These are phyloP conservation scores for Boletus rubescentipes DNA, from an alignment of 768 basidiomycete genomes.

Conservation along the genomic window DNA sequence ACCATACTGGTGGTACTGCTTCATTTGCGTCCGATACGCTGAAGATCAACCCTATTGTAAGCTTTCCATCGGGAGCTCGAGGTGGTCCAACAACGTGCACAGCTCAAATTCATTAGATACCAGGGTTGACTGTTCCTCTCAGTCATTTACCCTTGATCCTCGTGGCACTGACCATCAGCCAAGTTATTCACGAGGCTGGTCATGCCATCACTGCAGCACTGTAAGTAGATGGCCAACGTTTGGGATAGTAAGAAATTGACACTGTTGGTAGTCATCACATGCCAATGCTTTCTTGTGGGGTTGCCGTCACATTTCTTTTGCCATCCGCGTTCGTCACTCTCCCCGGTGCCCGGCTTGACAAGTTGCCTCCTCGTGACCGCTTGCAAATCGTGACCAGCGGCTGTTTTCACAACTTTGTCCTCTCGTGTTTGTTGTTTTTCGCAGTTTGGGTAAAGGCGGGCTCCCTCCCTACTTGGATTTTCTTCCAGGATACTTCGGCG, in stretches of 20 bases:
- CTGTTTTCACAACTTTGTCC: slow-evolving; percentile 72
- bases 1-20: background rate
- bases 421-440: slow-evolving; percentile 48
- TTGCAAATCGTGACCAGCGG: slow-evolving; percentile 72
- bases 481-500: slow-evolving; percentile 53
- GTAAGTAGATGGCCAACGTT: slow-evolving; percentile 42
- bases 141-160: slow-evolving; percentile 66
- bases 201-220: slow-evolving; percentile 75
- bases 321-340: slow-evolving; percentile 78
- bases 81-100: background rate
- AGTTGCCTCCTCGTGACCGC: slow-evolving; percentile 39
- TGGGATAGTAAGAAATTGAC: background rate
- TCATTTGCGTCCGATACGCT: background rate
- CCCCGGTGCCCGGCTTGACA: slow-evolving; percentile 41
- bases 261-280: slow-evolving; percentile 54
- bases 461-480: slow-evolving; percentile 26
- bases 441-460: slow-evolving; percentile 35
- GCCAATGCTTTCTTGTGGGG: slow-evolving; percentile 59
- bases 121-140: slow-evolving; percentile 80
- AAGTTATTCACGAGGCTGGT: slow-evolving; percentile 78
- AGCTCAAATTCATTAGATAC: slow-evolving; percentile 51
- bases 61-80: slow-evolving; percentile 5
- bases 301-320: slow-evolving; percentile 58
- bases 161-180: slow-evolving; percentile 57
- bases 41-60: slow-evolving; percentile 33